phyloP scores from a whole-genome alignment of 1,139 yeast genomes.

The Yamadazyma sp. region DNA sequence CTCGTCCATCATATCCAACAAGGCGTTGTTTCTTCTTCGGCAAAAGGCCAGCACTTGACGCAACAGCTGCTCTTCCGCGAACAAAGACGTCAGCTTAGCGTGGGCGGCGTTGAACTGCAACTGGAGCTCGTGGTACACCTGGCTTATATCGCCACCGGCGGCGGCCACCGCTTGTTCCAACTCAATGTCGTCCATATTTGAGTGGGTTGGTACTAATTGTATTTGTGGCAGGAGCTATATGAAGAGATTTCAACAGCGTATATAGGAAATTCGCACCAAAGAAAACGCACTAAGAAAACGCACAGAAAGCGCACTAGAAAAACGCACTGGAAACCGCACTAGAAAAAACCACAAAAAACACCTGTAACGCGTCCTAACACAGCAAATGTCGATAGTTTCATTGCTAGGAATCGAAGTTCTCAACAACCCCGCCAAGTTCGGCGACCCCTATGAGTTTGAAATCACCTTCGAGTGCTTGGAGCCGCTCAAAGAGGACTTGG shows the following conservation, averaged over 20 bases:
- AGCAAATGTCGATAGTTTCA: conserved; percentile 91
- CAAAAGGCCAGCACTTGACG: conserved; percentile 35
- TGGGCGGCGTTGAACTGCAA: conserved; percentile 14
- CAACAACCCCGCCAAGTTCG: conserved; percentile 92
- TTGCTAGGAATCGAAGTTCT: conserved; percentile 87
- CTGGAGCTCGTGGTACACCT: conserved; percentile 13
- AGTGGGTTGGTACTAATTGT: no score
- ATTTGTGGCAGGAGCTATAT: no score
- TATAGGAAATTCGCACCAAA: no score
- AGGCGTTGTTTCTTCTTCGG: conserved; percentile 40
- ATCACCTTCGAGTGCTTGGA: conserved; percentile 96
- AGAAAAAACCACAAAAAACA: not conserved
- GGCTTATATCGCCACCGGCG: conserved; percentile 15
- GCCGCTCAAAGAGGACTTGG: conserved; percentile 87
- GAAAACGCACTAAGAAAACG: no score
- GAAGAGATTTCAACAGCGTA: no score
- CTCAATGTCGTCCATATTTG: conserved; percentile 6
- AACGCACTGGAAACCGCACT: no score
- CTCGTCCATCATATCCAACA: conserved; percentile 31
- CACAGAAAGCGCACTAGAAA: no score
- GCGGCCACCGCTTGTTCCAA: conserved; percentile 12
- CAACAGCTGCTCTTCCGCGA: conserved; percentile 33
- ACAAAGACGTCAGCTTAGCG: conserved; percentile 19
- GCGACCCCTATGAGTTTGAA: conserved; percentile 93
- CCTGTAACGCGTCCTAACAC: conserved; percentile 5